Base-by-base conservation (phyloP, 345 rosid genomes). In the Citrus trifoliata region DNA sequence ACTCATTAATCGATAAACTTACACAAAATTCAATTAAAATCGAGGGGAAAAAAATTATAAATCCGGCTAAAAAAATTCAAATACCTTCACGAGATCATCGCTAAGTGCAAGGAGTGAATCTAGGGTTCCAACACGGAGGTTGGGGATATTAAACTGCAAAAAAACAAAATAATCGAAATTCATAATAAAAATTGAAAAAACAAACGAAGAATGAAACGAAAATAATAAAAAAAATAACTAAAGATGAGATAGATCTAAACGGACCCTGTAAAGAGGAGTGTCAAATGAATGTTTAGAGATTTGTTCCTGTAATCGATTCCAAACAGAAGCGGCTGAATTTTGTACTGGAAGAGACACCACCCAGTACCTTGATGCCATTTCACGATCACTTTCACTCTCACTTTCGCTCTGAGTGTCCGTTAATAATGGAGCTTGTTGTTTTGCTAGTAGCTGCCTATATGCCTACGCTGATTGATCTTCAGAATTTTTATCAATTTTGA, bases 71-170 rank as follows among this genome's bases (percentile, higher is more conserved):
- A 14, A 51, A 16, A 16, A 12, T 28, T 7, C 27, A 18, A 51
- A 33, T 83, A 97, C 99, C 91, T 94, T 97, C 65, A 89, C 66
- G 83, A 97, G 97, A 89, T 97, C 99, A 86, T 97, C 98, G 71
- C 96, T 92, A 75, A 97, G 97, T 19, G 98, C 80, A 9, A 97
- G 98, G 76, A 97, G 98, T 68, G 98, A 94, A 84, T 97, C 99
- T 35, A 97, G 88, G 76, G 99, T 97, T 77, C 99, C 98, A 18
- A 94, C 99, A 19, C 98, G 98, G 79, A 97, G 99, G 90, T 89
- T 97, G 58, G 99, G 96, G 35, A 93, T 92, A 83, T 91, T 94
- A 74, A 97, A 97, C 98, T 97, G 89, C 81, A 80, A 46, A 82
- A 82, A 77, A 55, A 80, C 13, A 22, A 14, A 42, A 8, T 8